Percentiles rank a stretch among this genome's conserved stretches.
These are phyloP conservation scores for Vaccinium corymbosum DNA, from an alignment of 148 eudicot genomes.

Conservation along the genomic window DNA sequence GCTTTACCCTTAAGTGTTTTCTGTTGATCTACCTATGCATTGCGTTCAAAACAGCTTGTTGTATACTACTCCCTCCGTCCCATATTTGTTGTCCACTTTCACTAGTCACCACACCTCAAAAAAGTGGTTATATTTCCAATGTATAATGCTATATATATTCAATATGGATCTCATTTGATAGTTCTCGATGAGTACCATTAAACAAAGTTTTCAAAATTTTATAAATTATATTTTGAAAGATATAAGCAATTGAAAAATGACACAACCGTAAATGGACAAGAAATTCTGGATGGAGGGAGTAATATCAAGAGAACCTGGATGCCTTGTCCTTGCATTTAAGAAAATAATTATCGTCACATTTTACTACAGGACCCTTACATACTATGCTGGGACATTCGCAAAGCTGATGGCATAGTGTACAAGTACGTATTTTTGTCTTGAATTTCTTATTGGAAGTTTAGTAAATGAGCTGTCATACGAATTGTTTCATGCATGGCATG, in stretches of 20 bases:
- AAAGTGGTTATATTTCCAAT: too few relatives aligned
- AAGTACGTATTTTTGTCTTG: slow-evolving; percentile 53
- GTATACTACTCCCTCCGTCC: background rate
- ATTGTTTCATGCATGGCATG: background rate
- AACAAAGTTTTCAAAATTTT: too few relatives aligned
- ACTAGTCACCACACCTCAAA: too few relatives aligned
- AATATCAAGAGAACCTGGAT: background rate
- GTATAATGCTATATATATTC: too few relatives aligned
- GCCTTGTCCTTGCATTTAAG: slow-evolving; percentile 13
- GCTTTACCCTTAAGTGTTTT: background rate
- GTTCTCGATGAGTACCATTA: too few relatives aligned
- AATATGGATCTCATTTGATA: too few relatives aligned
- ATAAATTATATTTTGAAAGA: too few relatives aligned
- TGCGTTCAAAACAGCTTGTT: background rate
- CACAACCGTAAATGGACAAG: too few relatives aligned
- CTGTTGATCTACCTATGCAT: background rate
- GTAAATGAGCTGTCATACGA: background rate
- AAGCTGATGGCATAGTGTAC: slow-evolving; percentile 85
- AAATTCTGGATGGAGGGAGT: background rate
- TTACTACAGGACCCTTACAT: slow-evolving; percentile 80
- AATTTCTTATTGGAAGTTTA: background rate
- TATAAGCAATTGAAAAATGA: too few relatives aligned
- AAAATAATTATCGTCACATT: slow-evolving; percentile 12
- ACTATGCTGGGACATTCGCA: slow-evolving; percentile 98
- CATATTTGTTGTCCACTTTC: too few relatives aligned